Evolutionary conservation across 306 rosid genomes (phyloP).

Genomic region (Erythrophleum fordii): DNA sequence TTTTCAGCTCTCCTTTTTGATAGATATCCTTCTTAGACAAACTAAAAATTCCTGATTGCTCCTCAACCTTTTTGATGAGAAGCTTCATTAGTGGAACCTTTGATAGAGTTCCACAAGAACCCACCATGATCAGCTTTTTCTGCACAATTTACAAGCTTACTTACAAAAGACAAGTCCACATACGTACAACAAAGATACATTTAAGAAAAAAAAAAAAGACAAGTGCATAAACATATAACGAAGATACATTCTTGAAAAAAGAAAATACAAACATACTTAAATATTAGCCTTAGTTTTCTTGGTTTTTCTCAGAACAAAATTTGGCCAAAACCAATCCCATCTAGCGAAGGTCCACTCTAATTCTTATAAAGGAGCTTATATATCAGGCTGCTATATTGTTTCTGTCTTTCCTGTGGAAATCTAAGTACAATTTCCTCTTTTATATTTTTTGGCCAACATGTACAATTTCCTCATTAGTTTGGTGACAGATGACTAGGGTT

Average conservation of each 20-base stretch:
- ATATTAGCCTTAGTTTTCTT: not conserved
- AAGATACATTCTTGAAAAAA: not conserved
- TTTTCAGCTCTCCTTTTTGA: constrained; percentile 49
- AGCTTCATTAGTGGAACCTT: constrained; percentile 82
- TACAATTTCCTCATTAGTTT: no score
- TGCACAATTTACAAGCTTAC: constrained; percentile 32
- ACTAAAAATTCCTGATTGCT: constrained; percentile 71
- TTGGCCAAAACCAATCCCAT: not conserved
- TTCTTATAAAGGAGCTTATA: no score
- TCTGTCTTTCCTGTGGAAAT: no score
- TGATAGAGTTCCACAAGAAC: constrained; percentile 77
- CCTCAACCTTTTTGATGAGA: constrained; percentile 84
- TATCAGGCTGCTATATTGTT: no score
- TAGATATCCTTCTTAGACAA: constrained; percentile 62
- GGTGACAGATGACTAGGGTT: no score
- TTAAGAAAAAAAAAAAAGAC: not conserved
- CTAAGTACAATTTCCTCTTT: no score
- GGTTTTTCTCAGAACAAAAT: not conserved
- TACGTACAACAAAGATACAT: not conserved
- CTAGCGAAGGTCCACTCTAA: no score
- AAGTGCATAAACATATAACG: no score
- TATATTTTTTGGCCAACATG: no score
- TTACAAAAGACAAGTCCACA: not conserved
- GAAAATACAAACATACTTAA: not conserved
- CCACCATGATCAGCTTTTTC: constrained; percentile 95